Conservation (phyloP, 306 rosid genomes). For the Quercus aquifolioides region DNA sequence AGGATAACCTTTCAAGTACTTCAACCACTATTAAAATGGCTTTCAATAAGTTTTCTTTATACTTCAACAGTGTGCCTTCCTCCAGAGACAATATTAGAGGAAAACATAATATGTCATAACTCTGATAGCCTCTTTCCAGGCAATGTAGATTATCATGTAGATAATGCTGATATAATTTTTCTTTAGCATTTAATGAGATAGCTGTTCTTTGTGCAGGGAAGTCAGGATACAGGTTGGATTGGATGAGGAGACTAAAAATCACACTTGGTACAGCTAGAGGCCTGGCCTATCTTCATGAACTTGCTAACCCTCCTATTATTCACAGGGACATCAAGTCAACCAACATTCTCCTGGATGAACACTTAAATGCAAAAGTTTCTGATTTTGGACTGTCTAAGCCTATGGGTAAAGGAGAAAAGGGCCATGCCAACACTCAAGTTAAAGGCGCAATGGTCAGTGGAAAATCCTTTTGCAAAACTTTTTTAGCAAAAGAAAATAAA, state of each 20-base stretch:
- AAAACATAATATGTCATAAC: no score
- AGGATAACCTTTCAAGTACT: conserved; percentile 41
- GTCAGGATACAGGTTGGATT: conserved; percentile 38
- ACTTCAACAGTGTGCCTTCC: no score
- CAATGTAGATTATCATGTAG: no score
- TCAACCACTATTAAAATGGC: not conserved
- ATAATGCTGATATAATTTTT: not conserved
- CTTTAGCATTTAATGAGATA: not conserved
- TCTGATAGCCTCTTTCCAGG: no score
- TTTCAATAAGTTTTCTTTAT: no score
- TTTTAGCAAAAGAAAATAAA: not conserved
- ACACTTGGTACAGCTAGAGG: conserved; percentile 56
- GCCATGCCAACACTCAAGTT: conserved; percentile 53
- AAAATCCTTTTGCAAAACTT: not conserved
- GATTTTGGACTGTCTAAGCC: conserved; percentile 69
- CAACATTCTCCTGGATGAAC: conserved; percentile 54
- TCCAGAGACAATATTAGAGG: no score
- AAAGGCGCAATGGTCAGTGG: conserved; percentile 51
- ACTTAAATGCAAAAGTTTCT: conserved; percentile 51
- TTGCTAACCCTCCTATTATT: conserved; percentile 62
- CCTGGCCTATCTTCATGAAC: conserved; percentile 63
- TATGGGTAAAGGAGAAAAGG: conserved; percentile 36
- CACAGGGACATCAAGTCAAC: conserved; percentile 61
- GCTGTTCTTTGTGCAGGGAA: conserved; percentile 29
- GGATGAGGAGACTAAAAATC: conserved; percentile 39